Evolutionary conservation across 2,329 filamentous ascomycete species (phyloP), one percentile per base, ranked within the genome.

Genomic region (Pseudogymnoascus sp.): DNA sequence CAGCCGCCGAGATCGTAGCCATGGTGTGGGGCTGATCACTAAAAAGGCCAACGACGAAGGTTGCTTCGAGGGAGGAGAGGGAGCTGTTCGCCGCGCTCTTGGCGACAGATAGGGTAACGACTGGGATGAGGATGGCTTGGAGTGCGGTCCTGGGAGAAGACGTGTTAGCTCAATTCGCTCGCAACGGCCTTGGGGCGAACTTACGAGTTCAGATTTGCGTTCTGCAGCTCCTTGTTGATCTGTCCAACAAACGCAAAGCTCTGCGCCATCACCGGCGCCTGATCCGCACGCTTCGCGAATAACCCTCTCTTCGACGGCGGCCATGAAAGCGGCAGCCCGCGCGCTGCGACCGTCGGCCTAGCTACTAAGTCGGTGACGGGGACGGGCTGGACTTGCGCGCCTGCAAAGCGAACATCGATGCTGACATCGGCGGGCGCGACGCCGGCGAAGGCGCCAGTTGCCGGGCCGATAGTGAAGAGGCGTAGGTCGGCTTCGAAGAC

Each of bases 401-500:
- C 83, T 60, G 70, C 74, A 69, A 85, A 87, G 61, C 74, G 75
- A 29, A 87, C 74, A 14, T 77, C 77, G 62, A 87, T 84, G 67
- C 80, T 74, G 64, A 87, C 80, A 63, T 83, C 78, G 57, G 80
- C 71, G 0, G 78, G 77, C 1, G 79, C 68, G 37, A 88, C 80
- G 10, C 78, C 79, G 8, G 76, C 73, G 67, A 86, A 88, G 3
- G 72, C 74, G 34, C 78, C 84, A 3, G 76, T 70, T 11, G 51
- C n/a, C 2, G 51, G 51, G 5, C 85, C 86, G 57, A 93, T 76
- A 73, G 87, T 86, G 76, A 86, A 95, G 65, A 95, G 78, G 62
- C 90, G 82, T 61, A 95, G 75, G 72, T 95, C 90, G 31, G 90
- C 89, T 74, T 89, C 83, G 73, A 95, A 95, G 14, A 85, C 78